These are phyloP conservation scores for Penicillium freii DNA, from an alignment of 2,329 filamentous ascomycete genomes.

Conservation along the genomic window DNA sequence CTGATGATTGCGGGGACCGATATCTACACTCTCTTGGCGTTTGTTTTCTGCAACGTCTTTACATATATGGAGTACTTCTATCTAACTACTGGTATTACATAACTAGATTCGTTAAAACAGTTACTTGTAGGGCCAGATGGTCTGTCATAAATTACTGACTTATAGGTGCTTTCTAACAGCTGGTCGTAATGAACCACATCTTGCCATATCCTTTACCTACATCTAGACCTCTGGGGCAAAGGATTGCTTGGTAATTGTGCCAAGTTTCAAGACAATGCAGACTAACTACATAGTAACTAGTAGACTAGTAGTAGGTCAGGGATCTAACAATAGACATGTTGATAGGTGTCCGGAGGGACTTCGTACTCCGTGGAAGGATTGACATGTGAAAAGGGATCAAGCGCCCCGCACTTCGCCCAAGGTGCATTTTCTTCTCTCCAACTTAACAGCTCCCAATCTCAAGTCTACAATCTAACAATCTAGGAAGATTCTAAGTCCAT, in stretches of 20 bases:
- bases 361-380: neutral
- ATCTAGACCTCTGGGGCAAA: neutral
- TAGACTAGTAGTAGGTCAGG: neutral
- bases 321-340: neutral
- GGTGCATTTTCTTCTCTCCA: neutral
- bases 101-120: neutral
- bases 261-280: neutral
- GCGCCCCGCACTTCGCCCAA: neutral
- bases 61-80: neutral
- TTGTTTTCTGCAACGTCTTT: neutral
- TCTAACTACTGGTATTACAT: too few species aligned
- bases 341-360: neutral
- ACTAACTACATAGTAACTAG: neutral
- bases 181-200: too few species aligned
- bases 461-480: neutral
- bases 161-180: neutral
- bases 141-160: neutral
- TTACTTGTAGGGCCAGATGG: too few species aligned
- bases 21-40: conserved; percentile 1
- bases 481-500: neutral
- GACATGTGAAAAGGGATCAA: neutral
- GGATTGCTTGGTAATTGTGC: neutral
- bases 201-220: neutral
- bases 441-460: neutral
- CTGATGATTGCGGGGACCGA: conserved; percentile 4